Evolutionary conservation across 2,329 filamentous ascomycete species (phyloP).

Genomic region (Aspergillus hiratsukae): DNA sequence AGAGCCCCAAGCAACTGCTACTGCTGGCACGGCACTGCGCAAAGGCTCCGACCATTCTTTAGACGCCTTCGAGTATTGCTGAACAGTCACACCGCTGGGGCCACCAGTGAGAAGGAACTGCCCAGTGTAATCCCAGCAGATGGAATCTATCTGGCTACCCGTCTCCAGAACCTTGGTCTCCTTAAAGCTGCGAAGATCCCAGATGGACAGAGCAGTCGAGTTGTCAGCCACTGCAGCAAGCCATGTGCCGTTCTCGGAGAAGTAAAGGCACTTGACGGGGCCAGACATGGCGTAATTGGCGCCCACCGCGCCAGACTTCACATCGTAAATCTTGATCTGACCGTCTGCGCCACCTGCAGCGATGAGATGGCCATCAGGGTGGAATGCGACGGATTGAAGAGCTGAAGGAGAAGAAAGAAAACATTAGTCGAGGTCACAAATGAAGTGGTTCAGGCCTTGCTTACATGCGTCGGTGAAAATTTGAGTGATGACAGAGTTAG

Average conservation of each 20-base stretch:
- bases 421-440: neutral
- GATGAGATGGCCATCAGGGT: conserved; percentile 93
- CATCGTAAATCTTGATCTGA: conserved; percentile 83
- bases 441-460: conserved; percentile 26
- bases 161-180: conserved; percentile 81
- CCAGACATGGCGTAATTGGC: conserved; percentile 64
- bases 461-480: conserved; percentile 75
- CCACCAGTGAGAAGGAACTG: conserved; percentile 86
- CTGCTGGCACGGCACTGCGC: conserved; percentile 67
- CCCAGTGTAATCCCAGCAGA: conserved; percentile 91
- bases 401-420: conserved; percentile 45
- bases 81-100: conserved; percentile 74
- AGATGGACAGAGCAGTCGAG: conserved; percentile 75
- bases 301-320: conserved; percentile 71
- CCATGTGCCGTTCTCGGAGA: conserved; percentile 97
- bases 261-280: conserved; percentile 70
- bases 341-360: conserved; percentile 76
- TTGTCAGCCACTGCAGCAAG: conserved; percentile 77
- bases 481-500: conserved; percentile 66
- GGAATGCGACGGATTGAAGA: conserved; percentile 75
- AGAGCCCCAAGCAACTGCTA: conserved; percentile 72
- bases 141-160: conserved; percentile 68
- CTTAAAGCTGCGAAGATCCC: conserved; percentile 83
- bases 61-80: conserved; percentile 79
- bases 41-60: conserved; percentile 90